Conservation (phyloP, 495 filamentous ascomycete genomes). For the Jackrogersella multiformis region DNA sequence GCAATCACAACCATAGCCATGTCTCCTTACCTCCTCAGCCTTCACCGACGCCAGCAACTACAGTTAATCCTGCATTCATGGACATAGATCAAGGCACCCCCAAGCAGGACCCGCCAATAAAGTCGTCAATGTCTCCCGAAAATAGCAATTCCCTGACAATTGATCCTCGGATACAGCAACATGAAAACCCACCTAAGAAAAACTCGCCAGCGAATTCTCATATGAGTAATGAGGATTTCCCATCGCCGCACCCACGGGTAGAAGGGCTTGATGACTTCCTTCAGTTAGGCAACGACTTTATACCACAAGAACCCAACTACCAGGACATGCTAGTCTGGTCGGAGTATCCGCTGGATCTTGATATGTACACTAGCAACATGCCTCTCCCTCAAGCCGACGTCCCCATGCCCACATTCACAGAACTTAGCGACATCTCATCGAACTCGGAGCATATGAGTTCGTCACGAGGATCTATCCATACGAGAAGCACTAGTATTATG, state of each 20-base stretch:
- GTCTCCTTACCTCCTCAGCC: constrained; percentile 37
- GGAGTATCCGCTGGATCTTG: constrained; percentile 48
- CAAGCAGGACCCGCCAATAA: constrained; percentile 34
- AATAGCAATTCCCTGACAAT: constrained; percentile 38
- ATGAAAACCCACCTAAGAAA: constrained; percentile 42
- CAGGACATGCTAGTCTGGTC: constrained; percentile 51
- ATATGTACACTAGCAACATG: constrained; percentile 44
- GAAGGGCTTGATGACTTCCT: constrained; percentile 51
- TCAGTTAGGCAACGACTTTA: constrained; percentile 44
- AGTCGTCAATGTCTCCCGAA: constrained; percentile 43
- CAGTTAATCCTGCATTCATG: constrained; percentile 49
- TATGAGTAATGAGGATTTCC: constrained; percentile 45
- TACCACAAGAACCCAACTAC: constrained; percentile 42
- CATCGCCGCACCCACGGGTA: constrained; percentile 47
- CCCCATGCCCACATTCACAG: constrained; percentile 43
- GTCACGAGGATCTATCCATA: constrained; percentile 55
- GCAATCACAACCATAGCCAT: constrained; percentile 18
- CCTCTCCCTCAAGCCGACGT: constrained; percentile 44
- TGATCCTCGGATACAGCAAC: constrained; percentile 41
- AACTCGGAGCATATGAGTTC: constrained; percentile 52
- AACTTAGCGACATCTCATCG: constrained; percentile 48
- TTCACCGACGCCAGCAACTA: constrained; percentile 27
- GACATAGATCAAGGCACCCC: constrained; percentile 47
- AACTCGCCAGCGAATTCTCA: constrained; percentile 48
- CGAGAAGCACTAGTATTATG: constrained; percentile 56